A percentile compares a stretch with the other conserved stretches of the same genome.
Evolutionary conservation across 257 asterid genomes (phyloP).

Genomic region (Solanum pimpinellifolium): DNA sequence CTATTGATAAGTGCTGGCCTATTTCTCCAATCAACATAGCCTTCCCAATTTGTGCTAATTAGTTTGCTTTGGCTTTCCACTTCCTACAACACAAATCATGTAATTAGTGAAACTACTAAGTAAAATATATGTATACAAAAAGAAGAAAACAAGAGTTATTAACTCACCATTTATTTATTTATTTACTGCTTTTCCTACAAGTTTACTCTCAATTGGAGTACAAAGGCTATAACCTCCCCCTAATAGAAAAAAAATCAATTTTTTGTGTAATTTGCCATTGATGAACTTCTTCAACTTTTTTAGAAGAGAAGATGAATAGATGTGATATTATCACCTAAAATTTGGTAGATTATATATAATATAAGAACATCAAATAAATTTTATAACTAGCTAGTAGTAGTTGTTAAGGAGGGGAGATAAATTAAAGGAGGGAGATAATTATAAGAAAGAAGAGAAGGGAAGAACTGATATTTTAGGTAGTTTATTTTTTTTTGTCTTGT

Average conservation of each 20-base stretch:
- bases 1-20: slow-evolving; percentile 50
- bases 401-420: not conserved
- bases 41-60: slow-evolving; percentile 42
- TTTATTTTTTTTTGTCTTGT: not conserved
- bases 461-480: not conserved
- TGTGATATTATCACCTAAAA: not conserved
- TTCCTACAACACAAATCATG: slow-evolving; percentile 30
- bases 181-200: not conserved
- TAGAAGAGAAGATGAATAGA: not conserved
- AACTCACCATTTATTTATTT: slow-evolving; percentile 13
- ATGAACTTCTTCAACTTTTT: not conserved
- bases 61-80: slow-evolving; percentile 30
- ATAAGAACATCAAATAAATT: not conserved
- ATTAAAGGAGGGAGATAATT: not conserved
- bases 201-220: not conserved
- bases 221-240: not conserved
- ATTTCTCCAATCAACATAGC: slow-evolving; percentile 76
- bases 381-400: not conserved
- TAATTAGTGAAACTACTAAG: not conserved
- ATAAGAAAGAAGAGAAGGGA: not conserved
- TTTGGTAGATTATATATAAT: not conserved
- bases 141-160: not conserved
- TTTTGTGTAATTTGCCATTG: not conserved
- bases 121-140: not conserved
- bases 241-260: not conserved